Base-by-base conservation (phyloP, 2,329 filamentous ascomycete genomes). In the Fusarium sp. region DNA sequence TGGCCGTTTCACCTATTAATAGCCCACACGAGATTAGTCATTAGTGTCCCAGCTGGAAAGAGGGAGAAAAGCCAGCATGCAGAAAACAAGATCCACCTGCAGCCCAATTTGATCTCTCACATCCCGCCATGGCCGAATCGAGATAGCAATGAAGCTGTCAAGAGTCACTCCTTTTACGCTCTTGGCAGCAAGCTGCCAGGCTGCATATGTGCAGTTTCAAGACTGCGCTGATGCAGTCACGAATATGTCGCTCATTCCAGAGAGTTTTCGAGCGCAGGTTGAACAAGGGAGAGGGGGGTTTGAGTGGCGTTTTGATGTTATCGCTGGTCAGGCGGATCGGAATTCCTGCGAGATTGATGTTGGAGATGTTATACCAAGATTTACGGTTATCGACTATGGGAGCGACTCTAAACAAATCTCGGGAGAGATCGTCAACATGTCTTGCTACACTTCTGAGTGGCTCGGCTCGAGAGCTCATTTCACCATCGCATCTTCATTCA, bases 181-280 rank as follows among this genome's bases (percentile, higher is more conserved):
- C 45, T 50, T 65, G 45, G n/a, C 45, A 45, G 53, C 44, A 5
- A 44, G 53, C 22, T 59, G 45, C 25, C 63, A 59, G 29, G 65
- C 50, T n/a, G 69, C 69, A 29, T 58, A 62, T 39, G 50, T 72
- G 14, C 69, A 70, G 49, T 72, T 70, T 0, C 69, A 54, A n/a
- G 52, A 72, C 17, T 72, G 69, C 6, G 42, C 36, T 5, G 44
- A 70, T 4, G 22, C 13, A 3, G 9, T 18, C 1, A n/a, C 45
- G 5, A 20, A 58, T 13, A 25, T 20, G 15, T 50, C 49, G 31
- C 22, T 72, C 20, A 65, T 57, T 42, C 69, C 59, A 1, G 50
- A 65, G 41, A 71, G 69, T 17, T 65, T 72, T 39, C 45, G 22
- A 15, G 69, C 69, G 0, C 45, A 10, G 2, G 54, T 66, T 13